Evolutionary conservation across 2,329 filamentous ascomycete genomes (phyloP).

Genomic region (Pseudocercospora macadamiae): DNA sequence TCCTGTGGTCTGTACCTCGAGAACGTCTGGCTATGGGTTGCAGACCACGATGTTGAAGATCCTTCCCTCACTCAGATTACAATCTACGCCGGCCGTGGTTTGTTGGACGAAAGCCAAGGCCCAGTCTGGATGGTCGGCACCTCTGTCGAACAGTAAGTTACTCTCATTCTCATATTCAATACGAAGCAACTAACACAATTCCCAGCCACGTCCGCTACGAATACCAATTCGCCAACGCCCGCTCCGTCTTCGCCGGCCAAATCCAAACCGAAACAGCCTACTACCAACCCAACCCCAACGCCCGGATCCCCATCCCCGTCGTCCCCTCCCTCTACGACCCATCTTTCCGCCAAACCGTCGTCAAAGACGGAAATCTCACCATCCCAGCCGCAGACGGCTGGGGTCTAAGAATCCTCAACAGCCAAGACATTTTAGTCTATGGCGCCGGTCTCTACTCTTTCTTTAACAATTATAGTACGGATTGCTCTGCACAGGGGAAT

Average conservation of each 20-base stretch:
- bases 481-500: constrained; percentile 44
- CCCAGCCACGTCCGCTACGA: constrained; percentile 63
- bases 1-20: constrained; percentile 73
- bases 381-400: constrained; percentile 58
- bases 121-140: constrained; percentile 66
- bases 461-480: constrained; percentile 63
- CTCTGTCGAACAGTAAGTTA: constrained; percentile 54
- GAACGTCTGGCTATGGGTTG: constrained; percentile 90
- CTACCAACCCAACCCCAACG: constrained; percentile 81
- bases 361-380: constrained; percentile 27
- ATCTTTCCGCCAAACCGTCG: constrained; percentile 61
- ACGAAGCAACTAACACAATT: not conserved
- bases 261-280: constrained; percentile 89
- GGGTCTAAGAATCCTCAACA: constrained; percentile 65
- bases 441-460: constrained; percentile 70
- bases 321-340: constrained; percentile 67
- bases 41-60: constrained; percentile 87
- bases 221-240: constrained; percentile 79
- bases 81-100: constrained; percentile 88
- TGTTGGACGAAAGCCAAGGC: constrained; percentile 76
- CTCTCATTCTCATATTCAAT: not conserved
- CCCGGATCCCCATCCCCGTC: constrained; percentile 66
- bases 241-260: constrained; percentile 75
- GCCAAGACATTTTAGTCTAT: constrained; percentile 60
- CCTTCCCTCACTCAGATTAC: constrained; percentile 72